These are phyloP conservation scores for Closterium sp. DNA, from an alignment of 139 green algal genomes.

Conservation along the genomic window DNA sequence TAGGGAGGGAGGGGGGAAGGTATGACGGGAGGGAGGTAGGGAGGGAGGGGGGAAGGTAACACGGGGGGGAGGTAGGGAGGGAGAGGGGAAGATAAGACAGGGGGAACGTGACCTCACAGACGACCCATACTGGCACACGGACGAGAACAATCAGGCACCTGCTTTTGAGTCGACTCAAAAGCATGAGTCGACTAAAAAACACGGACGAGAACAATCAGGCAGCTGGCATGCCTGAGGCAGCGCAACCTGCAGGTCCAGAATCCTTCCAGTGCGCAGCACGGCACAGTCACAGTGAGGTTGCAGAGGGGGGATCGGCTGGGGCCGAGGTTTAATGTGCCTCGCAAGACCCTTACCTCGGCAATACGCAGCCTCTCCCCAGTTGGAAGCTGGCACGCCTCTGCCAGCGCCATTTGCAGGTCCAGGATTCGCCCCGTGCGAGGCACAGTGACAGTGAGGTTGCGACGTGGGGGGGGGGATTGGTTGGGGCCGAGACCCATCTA, in stretches of 20 bases:
- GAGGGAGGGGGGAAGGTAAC: too few relatives aligned
- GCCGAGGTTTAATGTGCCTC: too few relatives aligned
- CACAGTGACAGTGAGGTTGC: slow-evolving; percentile 54
- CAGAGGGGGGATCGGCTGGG: too few relatives aligned
- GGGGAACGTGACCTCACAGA: too few relatives aligned
- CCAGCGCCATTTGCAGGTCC: slow-evolving; percentile 16
- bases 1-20: too few relatives aligned
- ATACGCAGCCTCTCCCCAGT: slow-evolving; percentile 22
- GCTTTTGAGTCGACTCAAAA: slow-evolving; percentile 30
- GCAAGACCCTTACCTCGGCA: neutral
- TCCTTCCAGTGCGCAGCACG: too few relatives aligned
- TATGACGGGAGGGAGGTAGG: too few relatives aligned
- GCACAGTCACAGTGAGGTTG: too few relatives aligned
- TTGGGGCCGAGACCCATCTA: too few relatives aligned
- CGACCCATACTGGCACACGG: neutral
- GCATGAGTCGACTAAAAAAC: neutral
- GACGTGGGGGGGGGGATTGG: slow-evolving; percentile 23
- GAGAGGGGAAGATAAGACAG: too few relatives aligned
- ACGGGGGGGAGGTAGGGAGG: too few relatives aligned
- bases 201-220: too few relatives aligned
- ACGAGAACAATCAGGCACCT: slow-evolving; percentile 19
- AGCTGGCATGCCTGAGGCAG: neutral
- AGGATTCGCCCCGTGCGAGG: slow-evolving; percentile 53
- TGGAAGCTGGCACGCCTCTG: neutral
- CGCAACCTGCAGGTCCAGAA: neutral